Base-by-base conservation (phyloP, 1,284 basidiomycete genomes). In the Irpex sp. region DNA sequence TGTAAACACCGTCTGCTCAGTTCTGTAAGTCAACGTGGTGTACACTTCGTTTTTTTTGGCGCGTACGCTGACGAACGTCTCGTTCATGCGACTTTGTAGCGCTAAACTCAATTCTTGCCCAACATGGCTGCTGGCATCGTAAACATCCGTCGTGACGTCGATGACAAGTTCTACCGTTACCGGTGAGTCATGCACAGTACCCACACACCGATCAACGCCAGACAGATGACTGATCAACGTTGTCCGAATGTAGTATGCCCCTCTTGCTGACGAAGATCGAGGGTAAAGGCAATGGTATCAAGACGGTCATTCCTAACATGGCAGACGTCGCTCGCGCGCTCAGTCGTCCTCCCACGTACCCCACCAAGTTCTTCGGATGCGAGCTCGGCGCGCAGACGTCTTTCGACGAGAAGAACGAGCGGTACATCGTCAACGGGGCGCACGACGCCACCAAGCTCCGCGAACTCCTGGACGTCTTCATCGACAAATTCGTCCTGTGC, bases 251-350 rank as follows among this genome's bases (percentile, higher is more conserved):
- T 57, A 93, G 93, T 71, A 99, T 99, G 97, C 97, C 97, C 59
- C 79, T 96, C 66, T 86, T 99, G 65, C 85, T 88, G 70, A 98
- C 93, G 70, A 99, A 99, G 82, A 96, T 99, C 60, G 97, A 99
- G 80, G 97, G 97, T 72, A 96, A 96, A 78, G 97, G 97, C 63
- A 99, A 99, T 76, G 97, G 97, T 69, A 99, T 99, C 82, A 99
- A 99, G 82, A 99, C 97, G 49, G 96, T 98, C 74, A 81, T 97
- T 62, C 95, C 95, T 56, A 99, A 99, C 81, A 98, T 99, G 96
- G 89, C 94, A 67, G 97, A 99, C 79, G 93, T 99, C 69, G 94
- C 97, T 59, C 91, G 95, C 64, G 95, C 97, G 49, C 86, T 99
- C 72, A 94, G 91, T 75, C 91, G 97, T 67, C 97, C 97, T 67